These are phyloP conservation scores for Coniosporium uncinatum DNA, from an alignment of 2,329 filamentous ascomycete species.

Conservation along the genomic window DNA sequence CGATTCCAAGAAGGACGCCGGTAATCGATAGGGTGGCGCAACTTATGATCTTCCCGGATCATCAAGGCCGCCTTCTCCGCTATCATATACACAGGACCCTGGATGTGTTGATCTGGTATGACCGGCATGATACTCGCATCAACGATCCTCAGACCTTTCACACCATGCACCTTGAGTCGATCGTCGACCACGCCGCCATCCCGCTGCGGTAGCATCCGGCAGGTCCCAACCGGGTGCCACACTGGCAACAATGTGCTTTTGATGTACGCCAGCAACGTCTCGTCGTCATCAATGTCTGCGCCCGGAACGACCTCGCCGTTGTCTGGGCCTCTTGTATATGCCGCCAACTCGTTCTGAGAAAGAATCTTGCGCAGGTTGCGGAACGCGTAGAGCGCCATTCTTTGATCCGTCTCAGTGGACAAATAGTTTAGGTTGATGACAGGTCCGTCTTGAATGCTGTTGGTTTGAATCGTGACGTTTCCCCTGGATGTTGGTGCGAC, in stretches of 20 bases:
- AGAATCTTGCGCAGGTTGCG: constrained; percentile 15
- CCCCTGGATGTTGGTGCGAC: constrained; percentile 12
- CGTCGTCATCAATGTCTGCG: constrained; percentile 13
- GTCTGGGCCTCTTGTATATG: constrained; percentile 10
- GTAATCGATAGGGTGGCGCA: no score
- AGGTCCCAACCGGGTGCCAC: constrained; percentile 20
- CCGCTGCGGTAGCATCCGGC: constrained; percentile 17
- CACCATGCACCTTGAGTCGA: constrained; percentile 18
- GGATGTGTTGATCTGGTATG: constrained; percentile 8
- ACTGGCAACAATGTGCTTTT: constrained; percentile 8
- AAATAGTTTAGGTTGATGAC: constrained; percentile 14
- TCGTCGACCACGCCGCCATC: constrained; percentile 19
- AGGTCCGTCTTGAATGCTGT: constrained; percentile 6
- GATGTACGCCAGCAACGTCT: constrained; percentile 15
- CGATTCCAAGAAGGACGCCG: no score
- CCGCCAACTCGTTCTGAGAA: constrained; percentile 9
- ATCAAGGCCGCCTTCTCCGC: constrained; percentile 12
- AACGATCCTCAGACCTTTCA: constrained; percentile 14
- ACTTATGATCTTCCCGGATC: constrained; percentile 1
- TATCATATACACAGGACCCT: constrained; percentile 14
- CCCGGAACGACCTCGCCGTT: constrained; percentile 15
- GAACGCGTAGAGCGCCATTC: constrained; percentile 14
- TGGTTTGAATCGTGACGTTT: constrained; percentile 11
- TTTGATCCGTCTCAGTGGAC: constrained; percentile 8
- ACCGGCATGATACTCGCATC: constrained; percentile 12